phyloP scores from a whole-genome alignment of 2,329 filamentous ascomycete species.

The Fusarium torulosum region DNA sequence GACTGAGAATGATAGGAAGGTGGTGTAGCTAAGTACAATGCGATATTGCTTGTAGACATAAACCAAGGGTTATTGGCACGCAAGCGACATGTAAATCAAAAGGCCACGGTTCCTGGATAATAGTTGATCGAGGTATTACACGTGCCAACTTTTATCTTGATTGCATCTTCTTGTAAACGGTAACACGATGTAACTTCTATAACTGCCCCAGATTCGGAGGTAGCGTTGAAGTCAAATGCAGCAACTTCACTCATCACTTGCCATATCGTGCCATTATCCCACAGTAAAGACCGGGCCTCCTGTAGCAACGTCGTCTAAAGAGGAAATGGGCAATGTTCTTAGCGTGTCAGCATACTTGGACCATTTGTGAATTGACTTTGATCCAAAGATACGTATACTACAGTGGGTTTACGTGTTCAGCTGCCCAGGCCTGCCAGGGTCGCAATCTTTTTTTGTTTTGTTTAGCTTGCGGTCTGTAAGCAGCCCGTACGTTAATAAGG shows the following conservation, averaged over 20 bases:
- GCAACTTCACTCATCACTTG: background rate
- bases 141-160: conserved; percentile 28
- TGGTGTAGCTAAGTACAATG: conserved; percentile 6
- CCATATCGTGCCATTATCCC: conserved; percentile 28
- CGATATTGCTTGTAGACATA: background rate
- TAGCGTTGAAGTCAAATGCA: conserved; percentile 9
- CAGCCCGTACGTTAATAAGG: conserved; percentile 3
- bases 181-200: conserved; percentile 20
- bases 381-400: conserved; percentile 4
- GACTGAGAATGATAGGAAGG: conserved; percentile 2
- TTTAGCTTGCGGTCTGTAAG: background rate
- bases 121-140: conserved; percentile 22
- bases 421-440: background rate
- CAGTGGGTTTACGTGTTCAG: conserved; percentile 21
- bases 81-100: conserved; percentile 13
- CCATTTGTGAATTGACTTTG: conserved; percentile 15
- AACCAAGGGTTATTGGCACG: background rate
- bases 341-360: conserved; percentile 12
- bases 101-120: conserved; percentile 23
- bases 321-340: conserved; percentile 20
- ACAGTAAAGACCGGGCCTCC: conserved; percentile 9
- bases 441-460: background rate
- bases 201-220: conserved; percentile 24
- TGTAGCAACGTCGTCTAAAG: conserved; percentile 16
- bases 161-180: background rate